These are phyloP conservation scores for Arthrobotrys musiformis DNA, from an alignment of 2,329 filamentous ascomycete genomes.

Conservation along the genomic window DNA sequence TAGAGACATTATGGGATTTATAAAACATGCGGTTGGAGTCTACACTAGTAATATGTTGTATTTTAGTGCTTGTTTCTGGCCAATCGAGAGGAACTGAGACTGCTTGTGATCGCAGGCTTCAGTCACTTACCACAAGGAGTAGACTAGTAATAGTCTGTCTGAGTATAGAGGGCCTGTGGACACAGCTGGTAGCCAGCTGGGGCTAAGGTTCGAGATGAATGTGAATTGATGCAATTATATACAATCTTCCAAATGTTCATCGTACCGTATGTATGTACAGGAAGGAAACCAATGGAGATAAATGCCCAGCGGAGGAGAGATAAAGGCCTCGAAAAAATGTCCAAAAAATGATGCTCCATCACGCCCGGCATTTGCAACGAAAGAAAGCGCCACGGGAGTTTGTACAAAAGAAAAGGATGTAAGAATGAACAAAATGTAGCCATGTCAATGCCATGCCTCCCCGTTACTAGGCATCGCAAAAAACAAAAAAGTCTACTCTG, in stretches of 20 bases:
- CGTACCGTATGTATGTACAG: constrained; percentile 1
- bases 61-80: neutral
- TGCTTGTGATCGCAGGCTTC: neutral
- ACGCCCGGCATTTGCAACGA: constrained; percentile 19
- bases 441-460: neutral
- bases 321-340: constrained; percentile 6
- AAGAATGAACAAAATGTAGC: neutral
- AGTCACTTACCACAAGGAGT: neutral
- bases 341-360: constrained; percentile 17
- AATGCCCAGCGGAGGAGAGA: constrained; percentile 21
- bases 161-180: neutral
- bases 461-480: neutral
- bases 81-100: neutral
- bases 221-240: constrained; percentile 12
- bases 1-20: neutral
- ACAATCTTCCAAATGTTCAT: neutral
- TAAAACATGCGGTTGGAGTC: neutral
- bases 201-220: neutral
- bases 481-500: neutral
- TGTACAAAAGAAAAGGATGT: neutral
- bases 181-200: constrained; percentile 1
- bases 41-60: neutral
- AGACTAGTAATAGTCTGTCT: neutral
- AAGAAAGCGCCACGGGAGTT: constrained; percentile 19
- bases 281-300: constrained; percentile 8